Evolutionary conservation across 768 basidiomycete genomes (phyloP).

Genomic region (Mycena vulgaris): DNA sequence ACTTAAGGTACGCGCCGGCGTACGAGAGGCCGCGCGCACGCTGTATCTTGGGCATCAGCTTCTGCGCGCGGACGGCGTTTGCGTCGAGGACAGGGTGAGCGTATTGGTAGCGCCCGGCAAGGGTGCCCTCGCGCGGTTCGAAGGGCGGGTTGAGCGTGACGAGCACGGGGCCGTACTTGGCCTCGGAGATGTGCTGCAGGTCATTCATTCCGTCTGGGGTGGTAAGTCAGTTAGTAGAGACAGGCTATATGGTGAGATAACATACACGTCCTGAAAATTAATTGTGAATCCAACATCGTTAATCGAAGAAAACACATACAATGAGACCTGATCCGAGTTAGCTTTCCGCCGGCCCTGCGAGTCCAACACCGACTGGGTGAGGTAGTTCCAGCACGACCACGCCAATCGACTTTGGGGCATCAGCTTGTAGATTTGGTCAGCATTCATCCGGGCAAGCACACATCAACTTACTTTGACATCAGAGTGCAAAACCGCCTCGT

Average conservation of each 20-base stretch:
- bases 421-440: slow-evolving; percentile 55
- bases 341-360: slow-evolving; percentile 54
- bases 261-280: slow-evolving; percentile 60
- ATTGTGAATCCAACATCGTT: slow-evolving; percentile 16
- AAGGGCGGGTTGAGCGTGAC: slow-evolving; percentile 84
- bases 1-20: slow-evolving; percentile 81
- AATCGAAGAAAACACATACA: slow-evolving; percentile 59
- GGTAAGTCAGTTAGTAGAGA: slow-evolving; percentile 3
- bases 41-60: slow-evolving; percentile 70
- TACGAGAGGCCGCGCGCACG: slow-evolving; percentile 72
- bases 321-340: slow-evolving; percentile 71
- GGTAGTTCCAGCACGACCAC: slow-evolving; percentile 88
- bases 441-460: not conserved
- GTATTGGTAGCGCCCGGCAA: slow-evolving; percentile 71
- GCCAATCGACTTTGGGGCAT: slow-evolving; percentile 75
- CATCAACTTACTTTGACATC: slow-evolving; percentile 66
- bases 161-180: slow-evolving; percentile 72
- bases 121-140: slow-evolving; percentile 62
- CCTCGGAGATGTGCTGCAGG: slow-evolving; percentile 75
- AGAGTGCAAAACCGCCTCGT: slow-evolving; percentile 77
- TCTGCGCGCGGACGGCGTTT: slow-evolving; percentile 69
- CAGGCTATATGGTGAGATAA: not conserved
- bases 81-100: slow-evolving; percentile 78
- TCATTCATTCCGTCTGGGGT: slow-evolving; percentile 80
- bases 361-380: slow-evolving; percentile 65